Percentiles rank a stretch among this genome's conserved stretches.
Conservation (phyloP, 2,329 filamentous ascomycete species). For the Colletotrichum tropicale region DNA sequence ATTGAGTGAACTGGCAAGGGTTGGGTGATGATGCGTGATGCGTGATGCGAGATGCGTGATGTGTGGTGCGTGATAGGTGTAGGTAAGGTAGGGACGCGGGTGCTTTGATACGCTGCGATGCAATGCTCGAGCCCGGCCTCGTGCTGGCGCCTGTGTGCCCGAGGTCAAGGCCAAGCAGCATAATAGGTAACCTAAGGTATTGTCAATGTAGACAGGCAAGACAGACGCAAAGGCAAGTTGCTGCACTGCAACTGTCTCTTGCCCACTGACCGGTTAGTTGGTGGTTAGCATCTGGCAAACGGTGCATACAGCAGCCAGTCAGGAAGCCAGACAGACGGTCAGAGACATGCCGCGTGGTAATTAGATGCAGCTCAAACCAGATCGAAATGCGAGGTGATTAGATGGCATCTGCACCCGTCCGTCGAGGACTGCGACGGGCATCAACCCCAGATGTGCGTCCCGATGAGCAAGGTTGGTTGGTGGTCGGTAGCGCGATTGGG, state of each 20-base stretch:
- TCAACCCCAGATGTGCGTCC: slow-evolving; percentile 9
- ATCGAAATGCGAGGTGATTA: slow-evolving; percentile 14
- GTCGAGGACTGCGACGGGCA: background rate
- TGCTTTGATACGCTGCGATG: background rate
- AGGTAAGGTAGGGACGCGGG: background rate
- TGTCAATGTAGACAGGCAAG: background rate
- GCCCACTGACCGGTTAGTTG: background rate
- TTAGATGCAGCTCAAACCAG: background rate
- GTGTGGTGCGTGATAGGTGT: background rate
- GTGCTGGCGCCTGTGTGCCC: background rate
- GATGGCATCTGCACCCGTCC: slow-evolving; percentile 18
- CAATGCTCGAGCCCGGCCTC: background rate
- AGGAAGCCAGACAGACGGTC: background rate
- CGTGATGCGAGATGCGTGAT: background rate
- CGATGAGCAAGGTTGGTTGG: background rate
- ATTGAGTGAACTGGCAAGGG: background rate
- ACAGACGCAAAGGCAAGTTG: background rate
- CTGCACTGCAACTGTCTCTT: background rate
- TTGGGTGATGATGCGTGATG: background rate
- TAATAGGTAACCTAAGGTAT: background rate
- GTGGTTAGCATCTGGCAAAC: background rate
- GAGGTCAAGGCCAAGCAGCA: background rate
- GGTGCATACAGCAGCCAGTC: background rate
- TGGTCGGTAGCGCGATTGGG: background rate
- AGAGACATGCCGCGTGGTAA: background rate